A percentile compares a stretch with the other conserved stretches of the same genome.
phyloP scores from a whole-genome alignment of 129 eudicot species.

The Chrysanthemum seticuspe region DNA sequence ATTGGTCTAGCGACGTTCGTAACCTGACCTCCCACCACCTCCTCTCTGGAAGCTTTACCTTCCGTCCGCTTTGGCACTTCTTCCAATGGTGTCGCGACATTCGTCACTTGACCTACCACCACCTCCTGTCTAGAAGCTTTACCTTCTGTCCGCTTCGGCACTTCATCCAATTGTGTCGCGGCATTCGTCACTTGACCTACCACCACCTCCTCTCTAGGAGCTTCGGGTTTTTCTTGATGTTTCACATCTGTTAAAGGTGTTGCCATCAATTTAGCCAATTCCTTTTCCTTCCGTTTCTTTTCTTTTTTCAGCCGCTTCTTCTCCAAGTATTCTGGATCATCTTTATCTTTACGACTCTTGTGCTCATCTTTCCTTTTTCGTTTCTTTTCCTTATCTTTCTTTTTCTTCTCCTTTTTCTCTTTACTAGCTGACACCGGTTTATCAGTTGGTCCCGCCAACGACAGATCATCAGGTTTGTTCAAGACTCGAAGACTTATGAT shows the following conservation, averaged over 20 bases:
- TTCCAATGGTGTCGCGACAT: constrained; percentile 20
- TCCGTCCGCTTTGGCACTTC: constrained; percentile 35
- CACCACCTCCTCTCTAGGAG: constrained; percentile 26
- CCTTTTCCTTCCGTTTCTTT: constrained; percentile 77
- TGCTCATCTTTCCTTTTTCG: constrained; percentile 42
- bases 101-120: constrained; percentile 32
- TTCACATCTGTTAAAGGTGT: constrained; percentile 21
- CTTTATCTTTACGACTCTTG: constrained; percentile 20
- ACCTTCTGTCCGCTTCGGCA: constrained; percentile 36
- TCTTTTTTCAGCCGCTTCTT: constrained; percentile 72
- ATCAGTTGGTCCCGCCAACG: constrained; percentile 26
- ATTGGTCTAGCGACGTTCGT: constrained; percentile 26
- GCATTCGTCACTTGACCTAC: constrained; percentile 31
- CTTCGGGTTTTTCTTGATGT: constrained; percentile 25
- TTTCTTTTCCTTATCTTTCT: constrained; percentile 71
- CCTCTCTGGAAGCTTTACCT: constrained; percentile 23
- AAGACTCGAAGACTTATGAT: constrained; percentile 36
- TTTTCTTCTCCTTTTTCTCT: constrained; percentile 49
- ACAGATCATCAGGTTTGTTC: constrained; percentile 23
- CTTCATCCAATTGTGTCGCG: constrained; percentile 28
- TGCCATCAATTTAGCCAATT: constrained; percentile 45
- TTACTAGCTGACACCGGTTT: constrained; percentile 28
- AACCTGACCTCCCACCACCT: constrained; percentile 29
- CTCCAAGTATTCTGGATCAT: constrained; percentile 72
- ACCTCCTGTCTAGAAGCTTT: constrained; percentile 14